Conservation (phyloP, 306 rosid genomes). For the Cyclanthera cordifolia region DNA sequence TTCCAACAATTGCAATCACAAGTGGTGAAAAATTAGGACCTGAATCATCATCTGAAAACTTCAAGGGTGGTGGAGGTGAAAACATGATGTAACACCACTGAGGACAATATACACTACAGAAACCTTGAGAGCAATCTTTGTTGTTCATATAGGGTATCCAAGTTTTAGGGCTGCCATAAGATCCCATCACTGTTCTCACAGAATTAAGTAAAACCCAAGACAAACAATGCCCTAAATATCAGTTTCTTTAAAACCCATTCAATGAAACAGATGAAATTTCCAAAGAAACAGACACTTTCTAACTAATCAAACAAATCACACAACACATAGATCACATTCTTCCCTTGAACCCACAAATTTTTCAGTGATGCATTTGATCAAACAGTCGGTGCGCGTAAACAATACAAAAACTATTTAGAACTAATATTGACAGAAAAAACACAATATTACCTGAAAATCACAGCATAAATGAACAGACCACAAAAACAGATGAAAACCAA, state of each 20-base stretch:
- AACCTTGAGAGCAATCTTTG: constrained; percentile 83
- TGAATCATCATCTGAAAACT: constrained; percentile 48
- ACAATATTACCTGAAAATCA: constrained; percentile 18
- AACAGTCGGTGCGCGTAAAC: neutral
- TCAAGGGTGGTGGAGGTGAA: constrained; percentile 73
- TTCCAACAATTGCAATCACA: constrained; percentile 68
- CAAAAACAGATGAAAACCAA: constrained; percentile 14
- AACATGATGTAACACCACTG: constrained; percentile 66
- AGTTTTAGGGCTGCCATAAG: constrained; percentile 51
- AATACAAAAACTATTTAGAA: neutral
- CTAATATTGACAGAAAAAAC: neutral
- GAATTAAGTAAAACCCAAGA: too few relatives aligned
- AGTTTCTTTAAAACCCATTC: neutral
- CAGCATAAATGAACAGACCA: neutral
- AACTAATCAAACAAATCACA: neutral
- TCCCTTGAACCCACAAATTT: neutral
- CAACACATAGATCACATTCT: neutral
- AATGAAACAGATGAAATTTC: neutral
- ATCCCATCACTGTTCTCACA: constrained; percentile 55
- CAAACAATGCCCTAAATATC: too few relatives aligned
- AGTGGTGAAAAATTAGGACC: too few relatives aligned
- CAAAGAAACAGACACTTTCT: neutral
- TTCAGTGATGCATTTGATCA: neutral
- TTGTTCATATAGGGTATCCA: constrained; percentile 62
- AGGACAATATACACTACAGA: constrained; percentile 70